Conservation (phyloP, 2,329 filamentous ascomycete genomes). For the Venturia carpophila region DNA sequence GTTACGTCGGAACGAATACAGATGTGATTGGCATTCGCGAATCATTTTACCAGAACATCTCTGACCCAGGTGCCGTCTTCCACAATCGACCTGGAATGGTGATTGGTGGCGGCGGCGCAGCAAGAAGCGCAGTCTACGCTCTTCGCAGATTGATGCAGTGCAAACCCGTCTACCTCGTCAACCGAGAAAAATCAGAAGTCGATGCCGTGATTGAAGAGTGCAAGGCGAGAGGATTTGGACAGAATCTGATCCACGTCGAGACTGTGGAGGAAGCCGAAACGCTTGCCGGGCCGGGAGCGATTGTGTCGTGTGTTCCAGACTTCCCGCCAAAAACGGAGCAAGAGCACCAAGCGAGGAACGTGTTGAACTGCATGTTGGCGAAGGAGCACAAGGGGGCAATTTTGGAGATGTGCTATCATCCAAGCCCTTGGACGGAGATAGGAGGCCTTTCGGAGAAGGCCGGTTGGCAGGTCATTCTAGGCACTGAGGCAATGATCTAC, state of each 20-base stretch:
- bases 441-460: constrained; percentile 51
- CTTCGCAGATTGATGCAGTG: constrained; percentile 62
- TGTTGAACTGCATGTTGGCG: constrained; percentile 45
- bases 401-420: constrained; percentile 80
- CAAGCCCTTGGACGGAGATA: constrained; percentile 59
- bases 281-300: constrained; percentile 54
- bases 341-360: constrained; percentile 53
- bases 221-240: constrained; percentile 49
- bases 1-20: constrained; percentile 69
- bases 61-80: constrained; percentile 40
- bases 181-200: constrained; percentile 62
- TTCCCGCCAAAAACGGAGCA: constrained; percentile 58
- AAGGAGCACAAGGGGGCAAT: constrained; percentile 56
- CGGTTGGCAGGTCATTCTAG: constrained; percentile 67
- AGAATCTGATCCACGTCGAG: constrained; percentile 53
- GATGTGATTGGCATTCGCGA: constrained; percentile 73
- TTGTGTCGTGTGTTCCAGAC: constrained; percentile 70
- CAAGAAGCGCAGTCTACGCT: constrained; percentile 70
- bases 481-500: constrained; percentile 70
- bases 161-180: constrained; percentile 66
- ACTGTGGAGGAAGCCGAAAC: constrained; percentile 51
- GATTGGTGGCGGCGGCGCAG: constrained; percentile 70
- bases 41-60: constrained; percentile 48
- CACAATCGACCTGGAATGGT: constrained; percentile 60
- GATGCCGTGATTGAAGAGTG: constrained; percentile 60